Evolutionary conservation across 2,329 filamentous ascomycete genomes (phyloP).

Genomic region (Davidsoniella eucalypti): DNA sequence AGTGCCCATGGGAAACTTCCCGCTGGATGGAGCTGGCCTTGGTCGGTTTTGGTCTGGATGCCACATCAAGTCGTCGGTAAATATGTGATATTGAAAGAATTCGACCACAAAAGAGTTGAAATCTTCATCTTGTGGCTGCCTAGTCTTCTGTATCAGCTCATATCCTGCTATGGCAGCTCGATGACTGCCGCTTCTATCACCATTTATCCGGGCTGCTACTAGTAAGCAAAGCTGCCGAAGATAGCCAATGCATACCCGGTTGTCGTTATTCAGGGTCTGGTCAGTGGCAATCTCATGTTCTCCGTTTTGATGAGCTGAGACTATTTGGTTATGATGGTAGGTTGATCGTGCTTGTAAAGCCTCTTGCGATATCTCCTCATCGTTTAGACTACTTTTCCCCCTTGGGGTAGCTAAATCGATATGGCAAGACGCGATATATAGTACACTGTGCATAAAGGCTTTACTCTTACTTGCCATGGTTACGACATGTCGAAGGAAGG

Average conservation of each 20-base stretch:
- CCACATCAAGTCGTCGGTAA: slow-evolving; percentile 44
- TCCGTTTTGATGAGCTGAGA: background rate
- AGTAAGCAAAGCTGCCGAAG: slow-evolving; percentile 47
- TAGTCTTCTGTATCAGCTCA: slow-evolving; percentile 49
- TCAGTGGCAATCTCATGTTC: background rate
- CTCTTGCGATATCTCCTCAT: slow-evolving; percentile 19
- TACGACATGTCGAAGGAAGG: slow-evolving; percentile 70
- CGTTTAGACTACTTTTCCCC: slow-evolving; percentile 33
- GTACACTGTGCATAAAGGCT: slow-evolving; percentile 78
- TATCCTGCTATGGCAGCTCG: slow-evolving; percentile 66
- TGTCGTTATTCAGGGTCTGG: background rate
- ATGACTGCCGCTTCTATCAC: slow-evolving; percentile 49
- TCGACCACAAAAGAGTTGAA: slow-evolving; percentile 51
- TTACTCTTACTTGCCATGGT: slow-evolving; percentile 66
- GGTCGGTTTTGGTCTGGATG: slow-evolving; percentile 24
- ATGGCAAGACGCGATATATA: slow-evolving; percentile 70
- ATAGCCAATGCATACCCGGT: slow-evolving; percentile 34
- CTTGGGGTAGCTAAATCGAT: slow-evolving; percentile 43
- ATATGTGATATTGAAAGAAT: slow-evolving; percentile 74
- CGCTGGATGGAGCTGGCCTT: slow-evolving; percentile 27
- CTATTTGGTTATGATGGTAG: background rate
- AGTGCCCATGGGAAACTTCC: slow-evolving; percentile 23
- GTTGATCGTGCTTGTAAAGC: background rate
- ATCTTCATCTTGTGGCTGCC: slow-evolving; percentile 44
- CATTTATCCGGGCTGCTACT: slow-evolving; percentile 40